Conservation (phyloP, 176 grass and related monocot genomes). For the Cocos nucifera region DNA sequence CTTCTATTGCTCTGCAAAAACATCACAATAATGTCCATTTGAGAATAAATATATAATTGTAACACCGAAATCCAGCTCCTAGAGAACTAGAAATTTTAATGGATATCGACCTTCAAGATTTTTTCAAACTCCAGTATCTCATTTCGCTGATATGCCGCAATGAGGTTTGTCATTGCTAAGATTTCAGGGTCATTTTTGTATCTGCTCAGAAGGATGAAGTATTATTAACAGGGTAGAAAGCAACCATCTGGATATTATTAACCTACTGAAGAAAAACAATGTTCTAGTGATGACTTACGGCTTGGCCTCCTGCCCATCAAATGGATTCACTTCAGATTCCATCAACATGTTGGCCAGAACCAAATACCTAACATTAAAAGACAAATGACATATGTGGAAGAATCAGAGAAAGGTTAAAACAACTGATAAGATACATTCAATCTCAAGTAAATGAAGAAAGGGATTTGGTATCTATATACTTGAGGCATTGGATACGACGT, state of each 20-base stretch:
- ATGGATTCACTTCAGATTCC: constrained; percentile 99
- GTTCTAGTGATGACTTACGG: constrained; percentile 43
- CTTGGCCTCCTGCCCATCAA: constrained; percentile 98
- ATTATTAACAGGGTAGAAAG: no score
- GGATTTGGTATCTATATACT: constrained; percentile 34
- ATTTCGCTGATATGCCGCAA: constrained; percentile 95
- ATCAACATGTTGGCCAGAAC: constrained; percentile 99
- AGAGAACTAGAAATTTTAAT: no score
- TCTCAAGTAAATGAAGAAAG: no score
- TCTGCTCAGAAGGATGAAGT: constrained; percentile 18
- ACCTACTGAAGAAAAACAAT: no score
- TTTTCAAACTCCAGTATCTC: constrained; percentile 99
- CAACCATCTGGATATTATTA: no score
- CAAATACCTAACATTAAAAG: constrained; percentile 58
- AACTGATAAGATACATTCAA: no score
- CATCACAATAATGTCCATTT: not conserved
- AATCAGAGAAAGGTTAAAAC: no score
- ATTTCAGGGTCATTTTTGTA: constrained; percentile 99
- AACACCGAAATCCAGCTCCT: not conserved
- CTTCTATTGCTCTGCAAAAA: constrained; percentile 80
- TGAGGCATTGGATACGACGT: constrained; percentile 91
- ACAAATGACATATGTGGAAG: not conserved
- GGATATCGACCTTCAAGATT: constrained; percentile 68
- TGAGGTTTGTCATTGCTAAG: constrained; percentile 98
- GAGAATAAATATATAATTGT: not conserved